These are phyloP conservation scores for Irpex lacteus DNA, from an alignment of 1,284 basidiomycete species.

Conservation along the genomic window DNA sequence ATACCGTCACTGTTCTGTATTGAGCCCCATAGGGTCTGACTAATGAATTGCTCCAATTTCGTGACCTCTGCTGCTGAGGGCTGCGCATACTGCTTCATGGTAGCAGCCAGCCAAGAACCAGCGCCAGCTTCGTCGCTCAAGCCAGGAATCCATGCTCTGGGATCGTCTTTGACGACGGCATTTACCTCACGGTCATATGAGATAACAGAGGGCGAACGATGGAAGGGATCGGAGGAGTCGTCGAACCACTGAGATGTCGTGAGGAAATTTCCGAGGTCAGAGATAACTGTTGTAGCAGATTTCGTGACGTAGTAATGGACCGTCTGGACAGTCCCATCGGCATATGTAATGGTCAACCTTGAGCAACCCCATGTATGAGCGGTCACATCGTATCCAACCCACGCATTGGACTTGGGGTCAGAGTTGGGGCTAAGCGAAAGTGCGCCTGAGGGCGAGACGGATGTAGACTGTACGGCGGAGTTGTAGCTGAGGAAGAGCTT, in stretches of 20 bases:
- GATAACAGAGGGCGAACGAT: conserved; percentile 53
- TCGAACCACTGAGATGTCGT: conserved; percentile 57
- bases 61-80: conserved; percentile 50
- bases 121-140: conserved; percentile 59
- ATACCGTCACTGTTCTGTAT: conserved; percentile 50
- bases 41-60: conserved; percentile 51
- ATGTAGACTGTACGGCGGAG: conserved; percentile 39
- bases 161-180: conserved; percentile 43
- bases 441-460: conserved; percentile 46
- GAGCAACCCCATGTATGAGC: conserved; percentile 47
- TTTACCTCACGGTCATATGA: conserved; percentile 54
- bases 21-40: conserved; percentile 46
- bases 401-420: conserved; percentile 40
- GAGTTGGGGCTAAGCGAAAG: conserved; percentile 43
- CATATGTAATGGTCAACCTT: conserved; percentile 47
- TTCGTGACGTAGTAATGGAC: conserved; percentile 55
- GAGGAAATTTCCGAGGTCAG: conserved; percentile 53
- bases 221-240: conserved; percentile 49
- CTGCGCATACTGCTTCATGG: conserved; percentile 36
- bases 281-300: conserved; percentile 41
- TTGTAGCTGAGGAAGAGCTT: conserved; percentile 52
- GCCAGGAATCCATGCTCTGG: conserved; percentile 55
- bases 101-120: conserved; percentile 54
- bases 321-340: conserved; percentile 51
- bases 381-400: conserved; percentile 50